A percentile compares a stretch with the other conserved stretches of the same genome.
phyloP scores from a whole-genome alignment of 257 asterid genomes.

The Prunella vulgaris region DNA sequence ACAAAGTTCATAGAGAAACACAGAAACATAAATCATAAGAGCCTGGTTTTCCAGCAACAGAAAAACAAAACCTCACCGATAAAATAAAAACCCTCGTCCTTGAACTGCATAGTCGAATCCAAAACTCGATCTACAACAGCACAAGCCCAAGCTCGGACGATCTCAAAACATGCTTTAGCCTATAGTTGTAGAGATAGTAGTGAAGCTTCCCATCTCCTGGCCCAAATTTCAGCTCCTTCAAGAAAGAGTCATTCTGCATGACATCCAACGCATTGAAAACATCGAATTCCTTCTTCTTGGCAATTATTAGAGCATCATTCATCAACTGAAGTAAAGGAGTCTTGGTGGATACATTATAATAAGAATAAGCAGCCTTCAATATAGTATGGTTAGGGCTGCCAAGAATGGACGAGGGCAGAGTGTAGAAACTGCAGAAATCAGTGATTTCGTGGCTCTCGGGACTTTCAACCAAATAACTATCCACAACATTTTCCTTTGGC shows the following conservation, averaged over 20 bases:
- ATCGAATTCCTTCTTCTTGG: slow-evolving; percentile 73
- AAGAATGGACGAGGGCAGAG: slow-evolving; percentile 80
- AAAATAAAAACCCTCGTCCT: slow-evolving; percentile 25
- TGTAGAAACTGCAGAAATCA: slow-evolving; percentile 78
- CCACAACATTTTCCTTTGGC: slow-evolving; percentile 66
- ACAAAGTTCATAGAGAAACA: too few relatives aligned
- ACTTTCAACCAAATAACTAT: slow-evolving; percentile 79
- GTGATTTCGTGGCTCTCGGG: slow-evolving; percentile 73
- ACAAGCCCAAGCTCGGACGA: slow-evolving; percentile 86
- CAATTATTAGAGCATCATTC: slow-evolving; percentile 77
- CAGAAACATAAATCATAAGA: slow-evolving; percentile 1
- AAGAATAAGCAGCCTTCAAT: slow-evolving; percentile 74
- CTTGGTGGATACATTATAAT: slow-evolving; percentile 65
- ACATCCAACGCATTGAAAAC: slow-evolving; percentile 90
- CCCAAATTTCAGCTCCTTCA: slow-evolving; percentile 91
- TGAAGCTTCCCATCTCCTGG: slow-evolving; percentile 86
- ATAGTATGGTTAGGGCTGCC: slow-evolving; percentile 61
- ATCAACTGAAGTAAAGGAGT: slow-evolving; percentile 74
- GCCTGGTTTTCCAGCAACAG: background rate
- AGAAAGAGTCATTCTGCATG: slow-evolving; percentile 67
- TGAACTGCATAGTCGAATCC: background rate
- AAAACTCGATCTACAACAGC: slow-evolving; percentile 45
- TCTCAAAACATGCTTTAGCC: slow-evolving; percentile 52
- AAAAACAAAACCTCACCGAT: slow-evolving; percentile 3
- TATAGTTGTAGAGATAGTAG: slow-evolving; percentile 84